Evolutionary conservation across 2,329 filamentous ascomycete species (phyloP).

Genomic region (Eurotiales sp.): DNA sequence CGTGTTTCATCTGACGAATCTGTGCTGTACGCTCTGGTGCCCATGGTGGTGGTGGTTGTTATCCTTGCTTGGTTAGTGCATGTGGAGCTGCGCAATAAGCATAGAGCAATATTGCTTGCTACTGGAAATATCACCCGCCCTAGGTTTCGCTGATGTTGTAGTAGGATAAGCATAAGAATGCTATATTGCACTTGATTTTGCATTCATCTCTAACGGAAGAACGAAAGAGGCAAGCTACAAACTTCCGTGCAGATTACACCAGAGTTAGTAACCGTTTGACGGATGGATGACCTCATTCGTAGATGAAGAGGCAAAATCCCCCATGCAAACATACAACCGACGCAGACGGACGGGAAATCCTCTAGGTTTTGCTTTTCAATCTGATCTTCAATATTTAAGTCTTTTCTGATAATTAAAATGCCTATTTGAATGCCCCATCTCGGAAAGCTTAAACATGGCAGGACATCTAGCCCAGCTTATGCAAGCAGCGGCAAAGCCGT

Average conservation of each 20-base stretch:
- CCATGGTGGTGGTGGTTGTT: not conserved
- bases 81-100: too few relatives aligned
- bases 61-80: not conserved
- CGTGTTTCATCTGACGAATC: constrained; percentile 20
- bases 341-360: too few relatives aligned
- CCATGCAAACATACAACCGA: not conserved
- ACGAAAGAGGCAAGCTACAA: not conserved
- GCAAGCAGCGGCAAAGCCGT: constrained; percentile 31
- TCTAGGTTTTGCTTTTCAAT: too few relatives aligned
- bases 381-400: too few relatives aligned
- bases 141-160: not conserved
- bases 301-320: constrained; percentile 12
- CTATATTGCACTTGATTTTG: not conserved
- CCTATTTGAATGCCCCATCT: not conserved
- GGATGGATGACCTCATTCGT: constrained; percentile 14
- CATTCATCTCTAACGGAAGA: not conserved
- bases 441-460: constrained; percentile 16
- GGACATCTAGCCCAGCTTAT: constrained; percentile 32
- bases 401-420: not conserved
- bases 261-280: constrained; percentile 14
- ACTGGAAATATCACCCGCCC: constrained; percentile 3
- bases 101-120: not conserved
- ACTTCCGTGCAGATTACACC: constrained; percentile 10
- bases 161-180: constrained; percentile 19
- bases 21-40: not conserved